Evolutionary conservation across 176 grass and related monocot genomes (phyloP).

Genomic region (Oryza glaberrima): DNA sequence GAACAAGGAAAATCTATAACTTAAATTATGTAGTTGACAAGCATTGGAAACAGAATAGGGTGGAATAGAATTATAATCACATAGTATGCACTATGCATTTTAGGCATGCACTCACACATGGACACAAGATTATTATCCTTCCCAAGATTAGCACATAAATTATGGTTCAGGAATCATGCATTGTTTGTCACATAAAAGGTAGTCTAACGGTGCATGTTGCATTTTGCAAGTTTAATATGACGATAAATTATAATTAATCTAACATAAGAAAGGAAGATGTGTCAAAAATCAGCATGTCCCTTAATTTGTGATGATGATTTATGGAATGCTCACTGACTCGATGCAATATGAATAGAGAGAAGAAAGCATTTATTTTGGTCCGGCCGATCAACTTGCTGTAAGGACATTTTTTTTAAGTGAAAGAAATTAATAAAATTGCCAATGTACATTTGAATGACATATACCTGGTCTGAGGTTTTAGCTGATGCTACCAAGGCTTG

Average conservation of each 20-base stretch:
- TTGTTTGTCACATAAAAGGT: neutral
- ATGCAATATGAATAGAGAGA: neutral
- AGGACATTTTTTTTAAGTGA: constrained; percentile 5
- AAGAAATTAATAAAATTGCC: constrained; percentile 21
- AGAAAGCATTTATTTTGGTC: constrained; percentile 14
- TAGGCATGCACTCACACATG: neutral
- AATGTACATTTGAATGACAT: constrained; percentile 9
- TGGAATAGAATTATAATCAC: neutral
- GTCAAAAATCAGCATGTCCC: neutral
- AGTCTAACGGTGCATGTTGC: neutral
- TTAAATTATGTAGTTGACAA: neutral
- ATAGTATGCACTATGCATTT: constrained; percentile 4
- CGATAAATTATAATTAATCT: neutral
- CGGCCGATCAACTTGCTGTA: constrained; percentile 11
- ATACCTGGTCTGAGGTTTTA: constrained; percentile 83
- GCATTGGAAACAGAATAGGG: neutral
- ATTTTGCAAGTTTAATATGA: neutral
- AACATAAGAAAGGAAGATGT: neutral
- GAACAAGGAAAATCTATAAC: neutral
- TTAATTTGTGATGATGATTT: neutral
- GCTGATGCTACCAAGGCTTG: constrained; percentile 91
- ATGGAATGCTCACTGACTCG: neutral
- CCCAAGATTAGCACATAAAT: neutral
- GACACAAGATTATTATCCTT: neutral
- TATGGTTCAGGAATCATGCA: constrained; percentile 22